phyloP scores from a whole-genome alignment of 1,139 yeast species.

The Kluyveromyces marxianus region DNA sequence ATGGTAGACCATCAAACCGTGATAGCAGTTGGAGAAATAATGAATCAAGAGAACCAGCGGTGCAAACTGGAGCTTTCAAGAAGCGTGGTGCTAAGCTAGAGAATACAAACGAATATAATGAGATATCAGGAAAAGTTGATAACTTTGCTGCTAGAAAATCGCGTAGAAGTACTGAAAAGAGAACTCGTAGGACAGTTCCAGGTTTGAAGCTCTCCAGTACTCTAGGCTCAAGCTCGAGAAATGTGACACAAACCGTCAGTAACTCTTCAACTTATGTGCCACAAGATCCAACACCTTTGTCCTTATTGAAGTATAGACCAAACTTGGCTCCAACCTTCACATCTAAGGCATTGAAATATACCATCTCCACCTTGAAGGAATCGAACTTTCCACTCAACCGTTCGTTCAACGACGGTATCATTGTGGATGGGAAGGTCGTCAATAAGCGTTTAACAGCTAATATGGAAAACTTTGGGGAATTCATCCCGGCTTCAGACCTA shows the following conservation, averaged over 20 bases:
- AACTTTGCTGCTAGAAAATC: conserved; percentile 2
- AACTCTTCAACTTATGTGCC: conserved; percentile 14
- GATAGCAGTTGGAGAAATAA: neutral
- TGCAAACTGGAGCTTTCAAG: neutral
- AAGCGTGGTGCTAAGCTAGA: neutral
- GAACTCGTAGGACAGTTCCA: conserved; percentile 8
- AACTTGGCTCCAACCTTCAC: conserved; percentile 12
- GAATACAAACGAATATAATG: neutral
- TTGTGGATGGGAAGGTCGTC: conserved; percentile 7
- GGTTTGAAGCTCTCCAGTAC: conserved; percentile 5
- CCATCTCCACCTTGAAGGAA: conserved; percentile 15
- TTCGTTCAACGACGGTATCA: conserved; percentile 16
- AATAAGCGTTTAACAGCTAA: conserved; percentile 9
- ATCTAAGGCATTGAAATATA: conserved; percentile 17
- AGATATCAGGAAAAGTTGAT: neutral
- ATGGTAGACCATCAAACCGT: neutral
- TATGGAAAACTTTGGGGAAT: conserved; percentile 18
- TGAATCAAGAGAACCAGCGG: neutral
- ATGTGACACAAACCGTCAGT: conserved; percentile 6
- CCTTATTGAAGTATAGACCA: conserved; percentile 21
- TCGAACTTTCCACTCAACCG: conserved; percentile 22
- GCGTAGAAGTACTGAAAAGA: conserved; percentile 8
- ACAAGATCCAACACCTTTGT: conserved; percentile 19
- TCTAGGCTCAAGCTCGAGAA: neutral
- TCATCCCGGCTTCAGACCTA: conserved; percentile 16